A percentile compares a stretch with the other conserved stretches of the same genome.
phyloP scores from a whole-genome alignment of 169 alveolate genomes.

The Fabrea salina region DNA sequence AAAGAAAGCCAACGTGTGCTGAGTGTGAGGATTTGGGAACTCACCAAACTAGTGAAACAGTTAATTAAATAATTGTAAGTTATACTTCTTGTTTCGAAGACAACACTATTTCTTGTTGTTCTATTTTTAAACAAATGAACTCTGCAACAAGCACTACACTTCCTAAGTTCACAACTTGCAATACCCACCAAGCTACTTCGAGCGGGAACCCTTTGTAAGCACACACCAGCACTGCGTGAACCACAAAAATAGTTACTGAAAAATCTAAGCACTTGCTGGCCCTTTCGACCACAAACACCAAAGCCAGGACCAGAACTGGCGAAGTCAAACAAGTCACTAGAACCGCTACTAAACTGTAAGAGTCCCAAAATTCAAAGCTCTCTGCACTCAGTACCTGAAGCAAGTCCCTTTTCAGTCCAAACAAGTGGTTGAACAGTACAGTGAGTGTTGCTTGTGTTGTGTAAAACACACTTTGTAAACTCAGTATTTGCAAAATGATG shows the following conservation, averaged over 20 bases:
- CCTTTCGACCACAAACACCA: conserved; percentile 33
- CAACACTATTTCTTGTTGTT: conserved; percentile 31
- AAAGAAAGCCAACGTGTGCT: too few relatives aligned
- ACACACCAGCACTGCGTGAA: background rate
- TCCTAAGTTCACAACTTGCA: background rate
- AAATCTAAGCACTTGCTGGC: conserved; percentile 31
- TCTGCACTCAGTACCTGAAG: background rate
- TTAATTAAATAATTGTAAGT: too few relatives aligned
- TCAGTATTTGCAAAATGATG: conserved; percentile 23
- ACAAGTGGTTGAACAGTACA: background rate
- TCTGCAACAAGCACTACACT: background rate
- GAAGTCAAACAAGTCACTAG: background rate
- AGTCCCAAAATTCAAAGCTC: background rate
- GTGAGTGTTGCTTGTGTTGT: background rate
- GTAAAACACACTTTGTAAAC: background rate
- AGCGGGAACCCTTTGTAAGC: background rate
- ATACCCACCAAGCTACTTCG: background rate
- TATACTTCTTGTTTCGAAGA: too few relatives aligned
- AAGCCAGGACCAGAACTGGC: background rate
- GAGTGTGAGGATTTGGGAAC: too few relatives aligned
- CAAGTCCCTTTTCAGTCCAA: conserved; percentile 10
- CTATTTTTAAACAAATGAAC: conserved; percentile 11
- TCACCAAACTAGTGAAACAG: too few relatives aligned
- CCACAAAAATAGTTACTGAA: conserved; percentile 2
- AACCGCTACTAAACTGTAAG: conserved; percentile 5